phyloP scores from a whole-genome alignment of 2,329 filamentous ascomycete genomes.

The Trichoderma koningiopsis region DNA sequence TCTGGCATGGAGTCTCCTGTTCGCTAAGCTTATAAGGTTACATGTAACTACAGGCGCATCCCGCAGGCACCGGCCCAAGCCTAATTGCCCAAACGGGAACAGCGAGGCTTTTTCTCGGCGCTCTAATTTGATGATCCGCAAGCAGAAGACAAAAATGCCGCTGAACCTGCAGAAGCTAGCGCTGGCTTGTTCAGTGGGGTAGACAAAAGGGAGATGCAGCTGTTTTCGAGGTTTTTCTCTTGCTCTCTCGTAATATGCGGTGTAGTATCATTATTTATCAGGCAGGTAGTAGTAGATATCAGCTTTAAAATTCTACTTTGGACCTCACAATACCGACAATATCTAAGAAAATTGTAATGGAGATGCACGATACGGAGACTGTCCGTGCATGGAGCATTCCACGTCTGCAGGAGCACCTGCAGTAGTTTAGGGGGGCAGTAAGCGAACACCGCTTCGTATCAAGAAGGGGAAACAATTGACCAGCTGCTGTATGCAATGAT shows the following conservation, averaged over 20 bases:
- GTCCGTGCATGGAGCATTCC: neutral
- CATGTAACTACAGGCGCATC: neutral
- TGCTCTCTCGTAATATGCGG: neutral
- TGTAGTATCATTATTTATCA: neutral
- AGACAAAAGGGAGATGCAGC: neutral
- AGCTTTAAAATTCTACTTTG: neutral
- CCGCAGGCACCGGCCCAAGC: neutral
- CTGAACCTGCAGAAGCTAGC: conserved; percentile 10
- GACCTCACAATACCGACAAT: neutral
- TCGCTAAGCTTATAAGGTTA: conserved; percentile 2
- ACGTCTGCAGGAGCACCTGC: conserved; percentile 1
- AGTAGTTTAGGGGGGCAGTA: conserved; percentile 1
- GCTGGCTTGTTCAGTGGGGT: neutral
- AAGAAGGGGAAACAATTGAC: neutral
- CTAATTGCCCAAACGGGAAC: conserved; percentile 22
- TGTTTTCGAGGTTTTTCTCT: neutral
- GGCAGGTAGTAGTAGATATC: neutral
- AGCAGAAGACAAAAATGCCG: conserved; percentile 14
- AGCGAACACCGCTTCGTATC: neutral
- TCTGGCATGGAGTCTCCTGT: neutral
- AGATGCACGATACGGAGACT: neutral
- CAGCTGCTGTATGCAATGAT: neutral
- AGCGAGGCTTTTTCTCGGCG: conserved; percentile 24
- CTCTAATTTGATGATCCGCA: conserved; percentile 24
- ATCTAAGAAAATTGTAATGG: neutral